Evolutionary conservation across 345 rosid genomes (phyloP).

Genomic region (Physaria fendleri): DNA sequence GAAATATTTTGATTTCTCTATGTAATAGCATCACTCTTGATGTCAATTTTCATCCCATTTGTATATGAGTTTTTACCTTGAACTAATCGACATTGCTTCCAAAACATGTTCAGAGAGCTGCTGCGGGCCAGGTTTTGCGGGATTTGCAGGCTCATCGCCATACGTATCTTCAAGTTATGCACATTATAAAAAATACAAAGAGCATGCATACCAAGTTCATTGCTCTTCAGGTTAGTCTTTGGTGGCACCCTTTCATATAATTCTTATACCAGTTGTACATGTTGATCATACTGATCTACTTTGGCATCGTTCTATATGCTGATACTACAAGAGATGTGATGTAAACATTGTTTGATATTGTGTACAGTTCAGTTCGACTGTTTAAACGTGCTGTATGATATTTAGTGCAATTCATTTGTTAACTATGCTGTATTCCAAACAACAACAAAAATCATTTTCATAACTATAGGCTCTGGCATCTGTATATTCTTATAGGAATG

Average conservation of each 20-base stretch:
- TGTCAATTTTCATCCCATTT: constrained; percentile 6
- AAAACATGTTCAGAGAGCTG: constrained; percentile 58
- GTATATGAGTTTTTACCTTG: neutral
- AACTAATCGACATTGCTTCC: constrained; percentile 9
- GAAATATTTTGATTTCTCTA: neutral
- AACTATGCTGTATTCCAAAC: too few relatives aligned
- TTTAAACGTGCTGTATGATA: too few relatives aligned
- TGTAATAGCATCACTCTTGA: neutral
- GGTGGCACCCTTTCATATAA: neutral
- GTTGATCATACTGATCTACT: too few relatives aligned
- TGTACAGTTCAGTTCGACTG: too few relatives aligned
- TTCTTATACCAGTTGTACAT: neutral
- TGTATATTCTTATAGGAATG: too few relatives aligned
- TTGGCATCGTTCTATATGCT: constrained; percentile 6
- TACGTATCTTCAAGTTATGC: constrained; percentile 98
- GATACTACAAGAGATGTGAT: too few relatives aligned
- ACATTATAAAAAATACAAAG: constrained; percentile 69
- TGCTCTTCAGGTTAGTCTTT: constrained; percentile 71
- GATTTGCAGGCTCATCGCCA: constrained; percentile 92
- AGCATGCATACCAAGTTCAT: constrained; percentile 91
- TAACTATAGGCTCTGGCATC: too few relatives aligned
- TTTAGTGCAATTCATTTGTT: too few relatives aligned
- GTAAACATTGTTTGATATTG: too few relatives aligned
- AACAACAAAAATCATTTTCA: too few relatives aligned
- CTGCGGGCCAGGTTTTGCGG: constrained; percentile 94